Base-by-base conservation (phyloP, 169 alveolate species). In the Plasmodium vinckei region DNA sequence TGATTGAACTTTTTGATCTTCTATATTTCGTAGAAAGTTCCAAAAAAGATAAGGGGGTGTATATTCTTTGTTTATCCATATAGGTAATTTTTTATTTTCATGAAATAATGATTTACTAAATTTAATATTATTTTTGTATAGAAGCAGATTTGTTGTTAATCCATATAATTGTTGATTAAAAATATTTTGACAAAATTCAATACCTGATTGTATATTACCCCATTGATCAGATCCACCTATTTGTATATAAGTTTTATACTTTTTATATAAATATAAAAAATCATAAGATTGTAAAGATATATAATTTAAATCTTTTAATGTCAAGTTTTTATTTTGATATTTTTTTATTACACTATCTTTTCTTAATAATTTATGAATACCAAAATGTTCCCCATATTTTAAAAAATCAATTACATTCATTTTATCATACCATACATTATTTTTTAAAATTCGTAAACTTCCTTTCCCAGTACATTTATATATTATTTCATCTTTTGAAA, bases 151-250 rank as follows among this genome's bases (percentile, higher is more conserved):
- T 2, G 96, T 92, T 4, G 96, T 94, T 23, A 94, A 57, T 9
- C 96, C 96, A 49, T 59, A 84, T 72, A 93, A 49, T 19, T 70
- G 86, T 7, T 57, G 17, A 13, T 72, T 65, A 15, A 7, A 57
- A 33, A 59, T 53, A 33, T 57, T 94, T 47, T 33, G 94, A 87
- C 57, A 87, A 25, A 79, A 57, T 46, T 95, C 97, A 9, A 95
- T 86, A 6, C 97, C 97, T 5, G 96, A 92, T 33, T 93, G 73
- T n/a, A 95, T 94, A 54, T 95, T 95, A 2, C 96, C 97, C 97
- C 95, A 92, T 69, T 95, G 97, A 68, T 95, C 97, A 19, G 94
- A 70, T 4, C 97, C 97, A 2, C 96, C 97, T n/a, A 95, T 72
- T 46, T 95, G 97, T n/a, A 94, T 73, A n/a, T 21, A 67, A 6